Conservation (phyloP, 2,329 filamentous ascomycete species). For the Alternaria metachromatica region DNA sequence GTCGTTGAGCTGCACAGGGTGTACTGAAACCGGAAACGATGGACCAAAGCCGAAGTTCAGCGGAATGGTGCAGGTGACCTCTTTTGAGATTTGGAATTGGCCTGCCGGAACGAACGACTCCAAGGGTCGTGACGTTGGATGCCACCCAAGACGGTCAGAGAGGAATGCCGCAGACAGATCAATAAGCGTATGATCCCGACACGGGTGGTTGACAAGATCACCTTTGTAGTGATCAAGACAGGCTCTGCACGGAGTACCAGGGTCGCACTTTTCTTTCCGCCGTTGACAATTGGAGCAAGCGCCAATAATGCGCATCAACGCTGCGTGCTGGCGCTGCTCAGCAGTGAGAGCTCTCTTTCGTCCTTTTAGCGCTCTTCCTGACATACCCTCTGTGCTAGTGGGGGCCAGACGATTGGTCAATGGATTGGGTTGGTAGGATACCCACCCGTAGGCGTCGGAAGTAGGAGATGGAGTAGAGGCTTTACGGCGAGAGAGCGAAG, state of each 20-base stretch:
- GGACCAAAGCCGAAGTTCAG: constrained; percentile 46
- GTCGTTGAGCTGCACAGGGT: constrained; percentile 31
- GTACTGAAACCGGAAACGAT: constrained; percentile 31
- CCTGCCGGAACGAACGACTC: constrained; percentile 31
- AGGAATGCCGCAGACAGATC: constrained; percentile 39
- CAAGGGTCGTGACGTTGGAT: constrained; percentile 40
- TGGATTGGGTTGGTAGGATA: constrained; percentile 44
- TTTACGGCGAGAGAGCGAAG: constrained; percentile 34
- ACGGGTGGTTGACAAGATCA: constrained; percentile 46
- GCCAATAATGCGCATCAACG: constrained; percentile 45
- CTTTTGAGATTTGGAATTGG: constrained; percentile 22
- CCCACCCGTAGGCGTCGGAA: constrained; percentile 42
- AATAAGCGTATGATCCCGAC: constrained; percentile 41
- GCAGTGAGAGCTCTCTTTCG: constrained; percentile 42
- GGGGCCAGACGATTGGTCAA: constrained; percentile 41
- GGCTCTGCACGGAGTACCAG: constrained; percentile 48
- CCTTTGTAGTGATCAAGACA: constrained; percentile 49
- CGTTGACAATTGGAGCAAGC: constrained; percentile 47
- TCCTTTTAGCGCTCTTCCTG: constrained; percentile 37
- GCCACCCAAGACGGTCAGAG: constrained; percentile 44
- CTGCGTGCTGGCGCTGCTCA: constrained; percentile 44
- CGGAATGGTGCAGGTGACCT: constrained; percentile 36
- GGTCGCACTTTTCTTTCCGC: constrained; percentile 48
- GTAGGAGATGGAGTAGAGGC: constrained; percentile 35
- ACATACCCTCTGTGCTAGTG: constrained; percentile 32